A percentile compares a stretch with the other conserved stretches of the same genome.
These are phyloP conservation scores for Candida silvicultrix DNA, from an alignment of 805 yeast genomes.

Conservation along the genomic window DNA sequence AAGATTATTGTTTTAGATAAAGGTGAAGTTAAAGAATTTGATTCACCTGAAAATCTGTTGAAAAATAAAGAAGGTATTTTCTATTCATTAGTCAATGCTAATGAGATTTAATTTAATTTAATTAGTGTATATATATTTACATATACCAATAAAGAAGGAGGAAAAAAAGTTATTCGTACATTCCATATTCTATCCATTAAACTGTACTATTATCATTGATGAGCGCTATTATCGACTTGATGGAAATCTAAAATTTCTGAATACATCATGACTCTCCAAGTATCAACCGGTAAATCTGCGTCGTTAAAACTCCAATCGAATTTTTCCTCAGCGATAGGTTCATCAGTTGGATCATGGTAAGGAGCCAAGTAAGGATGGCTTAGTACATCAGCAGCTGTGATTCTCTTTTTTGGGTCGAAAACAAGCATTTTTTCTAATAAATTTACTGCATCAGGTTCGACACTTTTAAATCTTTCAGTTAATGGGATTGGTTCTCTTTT, in stretches of 20 bases:
- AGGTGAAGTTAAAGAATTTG: conserved; percentile 74
- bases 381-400: conserved; percentile 86
- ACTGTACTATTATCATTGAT: neutral
- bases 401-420: conserved; percentile 91
- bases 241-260: conserved; percentile 95
- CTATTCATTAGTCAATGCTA: conserved; percentile 69
- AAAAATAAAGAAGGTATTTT: conserved; percentile 63
- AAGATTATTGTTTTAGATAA: conserved; percentile 68
- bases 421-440: conserved; percentile 84
- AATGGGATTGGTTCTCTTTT: conserved; percentile 89
- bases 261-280: conserved; percentile 99
- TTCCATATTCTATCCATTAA: neutral
- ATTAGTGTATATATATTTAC: too few species aligned
- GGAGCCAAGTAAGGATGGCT: conserved; percentile 89
- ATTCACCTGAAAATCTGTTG: conserved; percentile 61
- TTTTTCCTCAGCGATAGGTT: conserved; percentile 86
- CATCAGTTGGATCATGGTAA: conserved; percentile 96
- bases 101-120: neutral
- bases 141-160: too few species aligned
- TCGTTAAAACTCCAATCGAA: conserved; percentile 99
- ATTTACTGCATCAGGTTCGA: conserved; percentile 85
- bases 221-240: conserved; percentile 44
- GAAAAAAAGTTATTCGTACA: too few species aligned
- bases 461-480: conserved; percentile 68
- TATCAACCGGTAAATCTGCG: conserved; percentile 94